phyloP scores from a whole-genome alignment of 495 filamentous ascomycete genomes.

The Neurospora discreta region DNA sequence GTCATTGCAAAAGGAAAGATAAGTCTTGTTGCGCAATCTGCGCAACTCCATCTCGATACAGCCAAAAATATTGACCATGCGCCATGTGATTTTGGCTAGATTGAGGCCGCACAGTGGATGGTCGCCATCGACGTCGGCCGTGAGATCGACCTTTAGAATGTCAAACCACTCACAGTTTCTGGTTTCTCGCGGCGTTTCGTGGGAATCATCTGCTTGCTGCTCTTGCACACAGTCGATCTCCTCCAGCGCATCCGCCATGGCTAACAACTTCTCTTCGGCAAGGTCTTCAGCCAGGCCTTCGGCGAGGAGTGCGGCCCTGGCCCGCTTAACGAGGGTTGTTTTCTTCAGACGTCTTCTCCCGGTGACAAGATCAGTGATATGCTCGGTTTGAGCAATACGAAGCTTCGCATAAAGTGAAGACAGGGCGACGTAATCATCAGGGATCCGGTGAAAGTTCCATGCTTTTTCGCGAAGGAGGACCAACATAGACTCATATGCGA shows the following conservation, averaged over 20 bases:
- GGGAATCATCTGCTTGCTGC: neutral
- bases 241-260: neutral
- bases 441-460: conserved; percentile 21
- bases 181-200: neutral
- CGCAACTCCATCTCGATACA: conserved; percentile 52
- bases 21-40: conserved; percentile 32
- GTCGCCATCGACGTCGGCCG: conserved; percentile 16
- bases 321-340: conserved; percentile 23
- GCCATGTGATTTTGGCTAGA: conserved; percentile 14
- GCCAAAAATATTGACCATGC: conserved; percentile 12
- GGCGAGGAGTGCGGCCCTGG: neutral
- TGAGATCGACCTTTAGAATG: conserved; percentile 18
- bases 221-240: neutral
- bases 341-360: conserved; percentile 14
- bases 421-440: conserved; percentile 19
- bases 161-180: conserved; percentile 9
- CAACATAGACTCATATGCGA: neutral
- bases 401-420: conserved; percentile 8
- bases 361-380: conserved; percentile 15
- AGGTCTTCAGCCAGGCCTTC: neutral
- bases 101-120: conserved; percentile 21
- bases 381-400: conserved; percentile 19
- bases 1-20: neutral
- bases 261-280: neutral
- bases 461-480: conserved; percentile 3